These are phyloP conservation scores for Pestalotiopsis sp. DNA, from an alignment of 2,329 filamentous ascomycete species.

Conservation along the genomic window DNA sequence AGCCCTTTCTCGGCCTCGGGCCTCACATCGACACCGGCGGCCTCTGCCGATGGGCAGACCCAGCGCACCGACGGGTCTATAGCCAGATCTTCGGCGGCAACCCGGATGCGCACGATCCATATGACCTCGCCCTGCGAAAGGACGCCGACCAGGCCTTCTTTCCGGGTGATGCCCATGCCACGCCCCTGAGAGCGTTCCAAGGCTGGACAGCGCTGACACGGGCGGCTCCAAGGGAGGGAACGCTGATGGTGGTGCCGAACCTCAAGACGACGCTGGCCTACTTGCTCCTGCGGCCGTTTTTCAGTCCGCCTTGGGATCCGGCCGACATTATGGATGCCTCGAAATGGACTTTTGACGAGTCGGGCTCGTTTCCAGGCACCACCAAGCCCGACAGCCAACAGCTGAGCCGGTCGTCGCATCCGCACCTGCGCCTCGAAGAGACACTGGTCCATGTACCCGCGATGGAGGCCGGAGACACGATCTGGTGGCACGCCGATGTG, in stretches of 20 bases:
- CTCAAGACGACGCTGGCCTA: not conserved
- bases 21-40: slow-evolving; percentile 41
- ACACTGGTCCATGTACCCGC: slow-evolving; percentile 40
- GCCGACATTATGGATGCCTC: slow-evolving; percentile 36
- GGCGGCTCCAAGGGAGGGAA: slow-evolving; percentile 31
- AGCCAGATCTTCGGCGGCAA: slow-evolving; percentile 28
- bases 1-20: slow-evolving; percentile 35
- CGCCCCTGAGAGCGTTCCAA: slow-evolving; percentile 38
- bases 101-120: slow-evolving; percentile 33
- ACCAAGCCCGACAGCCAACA: slow-evolving; percentile 35
- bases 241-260: slow-evolving; percentile 34
- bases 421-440: slow-evolving; percentile 40
- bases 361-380: slow-evolving; percentile 41
- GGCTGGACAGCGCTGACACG: slow-evolving; percentile 40
- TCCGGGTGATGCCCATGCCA: slow-evolving; percentile 33
- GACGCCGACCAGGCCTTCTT: slow-evolving; percentile 31
- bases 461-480: slow-evolving; percentile 41
- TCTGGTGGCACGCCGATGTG: slow-evolving; percentile 45
- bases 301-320: not conserved
- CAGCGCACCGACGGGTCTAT: slow-evolving; percentile 34
- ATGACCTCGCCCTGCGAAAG: slow-evolving; percentile 32
- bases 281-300: slow-evolving; percentile 2
- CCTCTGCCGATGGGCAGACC: slow-evolving; percentile 38
- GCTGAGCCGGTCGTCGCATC: slow-evolving; percentile 38
- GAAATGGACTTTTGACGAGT: slow-evolving; percentile 39